These are phyloP conservation scores for Parachlorella kessleri DNA, from an alignment of 139 green algal genomes.

Conservation along the genomic window DNA sequence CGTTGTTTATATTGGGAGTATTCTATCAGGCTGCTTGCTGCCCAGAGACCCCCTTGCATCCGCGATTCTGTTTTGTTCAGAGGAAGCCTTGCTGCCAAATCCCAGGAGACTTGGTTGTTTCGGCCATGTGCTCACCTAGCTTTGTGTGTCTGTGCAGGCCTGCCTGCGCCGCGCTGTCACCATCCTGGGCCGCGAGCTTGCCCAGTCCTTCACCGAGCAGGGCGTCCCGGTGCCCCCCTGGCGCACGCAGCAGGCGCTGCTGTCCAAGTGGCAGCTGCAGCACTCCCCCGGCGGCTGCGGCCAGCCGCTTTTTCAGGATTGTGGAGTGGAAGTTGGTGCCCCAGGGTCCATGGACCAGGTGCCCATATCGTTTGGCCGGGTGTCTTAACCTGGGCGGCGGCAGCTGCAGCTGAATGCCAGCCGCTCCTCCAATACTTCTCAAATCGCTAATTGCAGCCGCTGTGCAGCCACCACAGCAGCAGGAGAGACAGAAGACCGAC, in stretches of 20 bases:
- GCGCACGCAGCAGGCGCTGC: conserved; percentile 20
- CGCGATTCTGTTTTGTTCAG: neutral
- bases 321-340: neutral
- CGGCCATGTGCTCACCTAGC: neutral
- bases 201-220: conserved; percentile 10
- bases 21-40: neutral
- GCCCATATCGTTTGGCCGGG: neutral
- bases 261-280: conserved; percentile 18
- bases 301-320: neutral
- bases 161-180: conserved; percentile 7
- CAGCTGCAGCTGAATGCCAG: neutral
- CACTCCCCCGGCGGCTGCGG: conserved; percentile 1
- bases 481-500: no score
- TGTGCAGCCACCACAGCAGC: no score
- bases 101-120: neutral
- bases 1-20: neutral
- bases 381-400: neutral
- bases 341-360: neutral
- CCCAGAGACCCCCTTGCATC: neutral
- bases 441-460: no score
- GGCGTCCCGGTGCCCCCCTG: conserved; percentile 20
- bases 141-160: conserved; percentile 1
- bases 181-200: conserved; percentile 27
- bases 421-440: neutral
- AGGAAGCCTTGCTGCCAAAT: no score